Percentiles rank a stretch among this genome's conserved stretches.
Conservation (phyloP, 2,329 filamentous ascomycete species). For the Trichoderma lentiforme region DNA sequence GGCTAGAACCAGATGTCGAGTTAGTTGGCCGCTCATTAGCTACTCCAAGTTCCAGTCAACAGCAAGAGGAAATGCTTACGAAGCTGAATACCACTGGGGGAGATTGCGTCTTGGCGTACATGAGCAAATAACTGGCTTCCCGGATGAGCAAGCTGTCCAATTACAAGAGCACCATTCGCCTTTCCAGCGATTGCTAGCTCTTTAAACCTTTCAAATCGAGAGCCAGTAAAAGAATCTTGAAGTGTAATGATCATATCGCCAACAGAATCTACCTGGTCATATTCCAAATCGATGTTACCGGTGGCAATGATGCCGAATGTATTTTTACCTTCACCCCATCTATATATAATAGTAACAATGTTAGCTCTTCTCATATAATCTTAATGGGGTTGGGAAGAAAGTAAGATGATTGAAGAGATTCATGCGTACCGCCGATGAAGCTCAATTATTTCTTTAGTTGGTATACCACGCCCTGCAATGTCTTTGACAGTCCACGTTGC, state of each 20-base stretch:
- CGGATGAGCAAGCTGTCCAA: constrained; percentile 61
- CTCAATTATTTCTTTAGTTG: too few species aligned
- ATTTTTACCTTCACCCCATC: too few species aligned
- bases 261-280: background rate
- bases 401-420: too few species aligned
- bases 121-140: constrained; percentile 40
- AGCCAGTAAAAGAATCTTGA: constrained; percentile 48
- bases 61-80: background rate
- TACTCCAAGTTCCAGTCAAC: background rate
- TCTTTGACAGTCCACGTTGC: constrained; percentile 58
- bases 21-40: too few species aligned
- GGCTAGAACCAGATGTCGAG: too few species aligned
- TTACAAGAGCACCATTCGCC: constrained; percentile 55
- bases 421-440: too few species aligned
- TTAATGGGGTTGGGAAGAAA: too few species aligned
- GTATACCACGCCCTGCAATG: constrained; percentile 24
- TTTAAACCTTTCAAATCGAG: constrained; percentile 60
- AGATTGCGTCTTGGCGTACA: constrained; percentile 20
- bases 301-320: constrained; percentile 33
- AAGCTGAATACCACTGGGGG: background rate
- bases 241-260: background rate
- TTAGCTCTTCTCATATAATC: too few species aligned
- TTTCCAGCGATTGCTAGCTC: constrained; percentile 53
- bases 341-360: too few species aligned
- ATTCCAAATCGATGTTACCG: background rate